Evolutionary conservation across 2,329 filamentous ascomycete genomes (phyloP).

Genomic region (Colletotrichum sp.): DNA sequence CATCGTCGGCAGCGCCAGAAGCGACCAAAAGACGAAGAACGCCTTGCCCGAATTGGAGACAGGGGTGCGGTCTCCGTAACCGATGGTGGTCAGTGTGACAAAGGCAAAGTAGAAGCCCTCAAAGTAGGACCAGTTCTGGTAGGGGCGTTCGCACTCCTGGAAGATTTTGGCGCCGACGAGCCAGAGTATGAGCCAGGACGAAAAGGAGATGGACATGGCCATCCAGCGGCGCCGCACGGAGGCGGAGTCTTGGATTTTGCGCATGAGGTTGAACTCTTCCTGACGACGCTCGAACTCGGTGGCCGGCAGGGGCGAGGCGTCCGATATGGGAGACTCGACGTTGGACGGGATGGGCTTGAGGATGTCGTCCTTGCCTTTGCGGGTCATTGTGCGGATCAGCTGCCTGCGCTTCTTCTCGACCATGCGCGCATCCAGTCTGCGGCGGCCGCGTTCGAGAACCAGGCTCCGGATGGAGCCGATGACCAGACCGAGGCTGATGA

Average conservation of each 20-base stretch:
- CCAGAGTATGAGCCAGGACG: conserved; percentile 78
- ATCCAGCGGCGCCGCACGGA: conserved; percentile 74
- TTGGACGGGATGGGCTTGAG: conserved; percentile 50
- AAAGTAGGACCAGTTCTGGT: conserved; percentile 76
- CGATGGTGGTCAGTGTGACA: conserved; percentile 77
- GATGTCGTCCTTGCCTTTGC: conserved; percentile 49
- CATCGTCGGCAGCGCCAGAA: conserved; percentile 86
- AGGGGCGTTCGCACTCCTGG: conserved; percentile 51
- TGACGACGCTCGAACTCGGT: conserved; percentile 65
- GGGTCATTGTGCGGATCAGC: conserved; percentile 49
- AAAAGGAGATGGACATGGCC: conserved; percentile 69
- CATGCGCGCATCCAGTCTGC: conserved; percentile 59
- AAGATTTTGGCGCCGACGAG: conserved; percentile 81
- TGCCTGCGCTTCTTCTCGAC: conserved; percentile 62
- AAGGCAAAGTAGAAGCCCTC: conserved; percentile 86
- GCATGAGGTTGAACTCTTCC: conserved; percentile 80
- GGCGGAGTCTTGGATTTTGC: conserved; percentile 73
- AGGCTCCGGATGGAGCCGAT: conserved; percentile 78
- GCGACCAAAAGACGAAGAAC: conserved; percentile 93
- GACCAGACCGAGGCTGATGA: conserved; percentile 84
- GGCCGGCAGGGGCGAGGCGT: neutral
- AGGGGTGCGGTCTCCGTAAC: conserved; percentile 82
- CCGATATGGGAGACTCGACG: neutral
- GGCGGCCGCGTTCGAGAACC: conserved; percentile 62
- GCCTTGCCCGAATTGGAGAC: conserved; percentile 79